Evolutionary conservation across 208 protist genomes (phyloP).

Genomic region (Trypanosomatidae sp.): DNA sequence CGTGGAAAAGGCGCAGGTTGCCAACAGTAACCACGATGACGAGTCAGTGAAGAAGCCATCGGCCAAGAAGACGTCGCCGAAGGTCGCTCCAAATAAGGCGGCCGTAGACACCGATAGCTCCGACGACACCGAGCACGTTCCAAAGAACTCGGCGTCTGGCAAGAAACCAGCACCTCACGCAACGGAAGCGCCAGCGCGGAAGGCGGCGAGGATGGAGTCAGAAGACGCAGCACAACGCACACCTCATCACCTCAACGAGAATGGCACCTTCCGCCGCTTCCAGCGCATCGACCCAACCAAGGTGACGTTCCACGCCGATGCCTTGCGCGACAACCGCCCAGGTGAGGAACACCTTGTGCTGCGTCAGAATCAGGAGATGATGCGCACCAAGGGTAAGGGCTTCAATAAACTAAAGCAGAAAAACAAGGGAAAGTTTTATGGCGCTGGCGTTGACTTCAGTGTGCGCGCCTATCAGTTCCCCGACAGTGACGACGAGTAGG

Average conservation of each 20-base stretch:
- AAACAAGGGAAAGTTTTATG: constrained; percentile 90
- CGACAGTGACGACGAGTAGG: constrained; percentile 79
- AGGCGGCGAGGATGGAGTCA: constrained; percentile 17
- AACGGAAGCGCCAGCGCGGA: constrained; percentile 29
- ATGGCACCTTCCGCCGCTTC: constrained; percentile 62
- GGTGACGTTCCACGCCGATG: constrained; percentile 60
- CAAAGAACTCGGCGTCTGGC: constrained; percentile 28
- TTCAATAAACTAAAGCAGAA: constrained; percentile 93
- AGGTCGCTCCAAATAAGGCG: constrained; percentile 31
- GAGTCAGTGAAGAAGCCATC: constrained; percentile 46
- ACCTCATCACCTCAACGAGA: constrained; percentile 38
- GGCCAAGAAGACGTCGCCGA: constrained; percentile 30
- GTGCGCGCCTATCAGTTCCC: constrained; percentile 83
- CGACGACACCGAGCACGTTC: constrained; percentile 48
- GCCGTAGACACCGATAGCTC: constrained; percentile 26
- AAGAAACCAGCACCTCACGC: constrained; percentile 14
- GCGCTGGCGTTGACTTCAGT: constrained; percentile 65
- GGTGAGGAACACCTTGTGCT: constrained; percentile 64
- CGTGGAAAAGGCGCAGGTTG: constrained; percentile 52
- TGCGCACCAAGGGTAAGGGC: constrained; percentile 79
- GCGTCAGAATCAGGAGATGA: constrained; percentile 90
- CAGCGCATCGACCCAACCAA: constrained; percentile 77
- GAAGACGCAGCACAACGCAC: constrained; percentile 7
- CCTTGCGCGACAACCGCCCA: constrained; percentile 65
- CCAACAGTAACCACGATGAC: constrained; percentile 57